A percentile compares a stretch with the other conserved stretches of the same genome.
Conservation (phyloP, 1,284 basidiomycete species). For the Tilletia horrida region DNA sequence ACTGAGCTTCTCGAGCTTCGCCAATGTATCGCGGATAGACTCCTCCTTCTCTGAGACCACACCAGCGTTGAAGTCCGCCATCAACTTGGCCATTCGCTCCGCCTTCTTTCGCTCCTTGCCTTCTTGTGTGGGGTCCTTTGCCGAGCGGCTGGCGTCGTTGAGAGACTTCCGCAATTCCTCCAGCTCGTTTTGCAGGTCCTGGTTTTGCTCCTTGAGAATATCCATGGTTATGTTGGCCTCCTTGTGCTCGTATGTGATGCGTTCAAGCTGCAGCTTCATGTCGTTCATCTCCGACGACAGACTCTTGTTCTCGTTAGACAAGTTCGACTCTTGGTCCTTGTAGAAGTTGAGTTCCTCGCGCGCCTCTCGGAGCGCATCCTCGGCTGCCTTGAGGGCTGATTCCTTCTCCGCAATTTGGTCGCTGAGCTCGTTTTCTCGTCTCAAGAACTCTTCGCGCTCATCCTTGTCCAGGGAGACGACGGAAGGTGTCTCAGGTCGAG, state of each 20-base stretch:
- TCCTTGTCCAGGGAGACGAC: constrained; percentile 85
- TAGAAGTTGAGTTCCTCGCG: constrained; percentile 79
- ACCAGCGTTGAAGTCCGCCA: constrained; percentile 84
- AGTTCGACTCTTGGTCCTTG: constrained; percentile 68
- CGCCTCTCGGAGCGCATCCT: constrained; percentile 56
- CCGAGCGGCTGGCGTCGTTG: constrained; percentile 31
- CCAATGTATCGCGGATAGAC: constrained; percentile 75
- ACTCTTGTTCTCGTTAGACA: constrained; percentile 43
- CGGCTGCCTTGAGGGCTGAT: constrained; percentile 42
- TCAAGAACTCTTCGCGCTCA: constrained; percentile 93
- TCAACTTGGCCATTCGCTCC: constrained; percentile 99
- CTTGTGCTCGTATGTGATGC: constrained; percentile 91
- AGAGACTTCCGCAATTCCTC: constrained; percentile 68
- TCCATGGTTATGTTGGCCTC: constrained; percentile 92
- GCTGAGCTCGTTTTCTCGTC: constrained; percentile 91
- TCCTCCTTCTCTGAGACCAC: constrained; percentile 89
- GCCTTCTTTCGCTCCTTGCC: constrained; percentile 99
- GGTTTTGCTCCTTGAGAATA: constrained; percentile 90
- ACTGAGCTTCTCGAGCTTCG: constrained; percentile 68
- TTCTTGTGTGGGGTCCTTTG: constrained; percentile 71
- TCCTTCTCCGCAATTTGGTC: constrained; percentile 84
- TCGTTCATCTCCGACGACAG: constrained; percentile 70
- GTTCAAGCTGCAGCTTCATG: constrained; percentile 81
- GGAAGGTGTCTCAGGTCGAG: constrained; percentile 63
- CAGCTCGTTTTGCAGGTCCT: constrained; percentile 79